phyloP scores from a whole-genome alignment of 106 monocot species.

The Platanthera zijinensis region DNA sequence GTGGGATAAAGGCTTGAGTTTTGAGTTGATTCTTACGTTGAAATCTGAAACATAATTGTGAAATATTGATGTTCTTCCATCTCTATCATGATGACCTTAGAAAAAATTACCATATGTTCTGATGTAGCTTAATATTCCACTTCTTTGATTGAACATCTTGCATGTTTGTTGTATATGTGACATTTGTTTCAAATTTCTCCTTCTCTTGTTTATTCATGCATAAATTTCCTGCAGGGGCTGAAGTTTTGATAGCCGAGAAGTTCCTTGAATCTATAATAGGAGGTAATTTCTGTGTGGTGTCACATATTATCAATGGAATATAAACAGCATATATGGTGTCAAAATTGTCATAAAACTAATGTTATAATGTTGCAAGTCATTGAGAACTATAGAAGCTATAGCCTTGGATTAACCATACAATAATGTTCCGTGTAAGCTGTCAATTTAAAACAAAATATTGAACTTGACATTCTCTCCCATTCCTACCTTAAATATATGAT shows the following conservation, averaged over 20 bases:
- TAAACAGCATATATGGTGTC: neutral
- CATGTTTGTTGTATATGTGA: neutral
- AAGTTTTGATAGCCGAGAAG: conserved; percentile 34
- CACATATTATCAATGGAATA: neutral
- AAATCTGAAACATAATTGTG: neutral
- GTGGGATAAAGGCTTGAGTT: too few species aligned
- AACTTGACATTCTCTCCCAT: neutral
- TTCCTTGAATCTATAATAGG: conserved; percentile 54
- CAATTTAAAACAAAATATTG: neutral
- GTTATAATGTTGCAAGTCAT: neutral
- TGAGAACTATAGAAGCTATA: neutral
- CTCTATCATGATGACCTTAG: too few species aligned
- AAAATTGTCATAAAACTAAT: neutral
- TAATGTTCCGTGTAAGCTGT: neutral
- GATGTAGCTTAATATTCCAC: neutral
- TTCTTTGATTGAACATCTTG: neutral
- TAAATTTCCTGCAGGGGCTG: conserved; percentile 28
- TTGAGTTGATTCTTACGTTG: too few species aligned
- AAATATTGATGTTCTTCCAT: neutral
- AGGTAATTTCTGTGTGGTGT: conserved; percentile 17
- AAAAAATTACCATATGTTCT: neutral
- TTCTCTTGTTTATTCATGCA: neutral
- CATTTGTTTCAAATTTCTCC: neutral
- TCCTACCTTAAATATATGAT: neutral
- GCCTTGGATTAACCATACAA: neutral